Conservation (phyloP, 2,329 filamentous ascomycete species). For the Cadophora gregata region DNA sequence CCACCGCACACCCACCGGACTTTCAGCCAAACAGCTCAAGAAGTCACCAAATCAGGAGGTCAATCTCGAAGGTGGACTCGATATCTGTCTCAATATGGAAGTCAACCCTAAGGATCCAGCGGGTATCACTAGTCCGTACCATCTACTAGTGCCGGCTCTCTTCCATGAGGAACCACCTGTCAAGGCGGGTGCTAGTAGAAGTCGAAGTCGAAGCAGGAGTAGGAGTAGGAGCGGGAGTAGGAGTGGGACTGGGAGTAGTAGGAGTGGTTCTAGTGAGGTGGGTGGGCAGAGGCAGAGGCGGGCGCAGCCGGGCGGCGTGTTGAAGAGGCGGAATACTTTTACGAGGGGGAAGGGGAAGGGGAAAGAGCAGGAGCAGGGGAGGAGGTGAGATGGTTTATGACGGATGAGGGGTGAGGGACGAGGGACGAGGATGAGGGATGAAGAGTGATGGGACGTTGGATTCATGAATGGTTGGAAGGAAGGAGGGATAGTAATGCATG, state of each 20-base stretch:
- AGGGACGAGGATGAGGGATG: background rate
- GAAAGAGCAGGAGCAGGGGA: background rate
- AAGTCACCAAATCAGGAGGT: conserved; percentile 63
- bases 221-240: no score
- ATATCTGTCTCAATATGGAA: conserved; percentile 89
- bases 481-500: no score
- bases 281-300: background rate
- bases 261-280: background rate
- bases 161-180: conserved; percentile 52
- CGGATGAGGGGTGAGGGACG: background rate
- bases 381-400: no score
- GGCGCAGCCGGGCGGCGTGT: background rate
- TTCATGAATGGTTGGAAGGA: no score
- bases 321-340: conserved; percentile 32
- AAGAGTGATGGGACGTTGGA: background rate
- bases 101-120: conserved; percentile 83
- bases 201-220: no score
- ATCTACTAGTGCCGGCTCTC: conserved; percentile 82
- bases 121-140: conserved; percentile 87
- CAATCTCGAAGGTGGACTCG: conserved; percentile 81
- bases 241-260: conserved; percentile 23
- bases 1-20: conserved; percentile 72
- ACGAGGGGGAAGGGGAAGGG: conserved; percentile 21
- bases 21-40: conserved; percentile 67
- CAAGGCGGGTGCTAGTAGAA: conserved; percentile 16